Evolutionary conservation across 495 filamentous ascomycete genomes (phyloP), one percentile per base, ranked within the genome.

Genomic region (Astrothelium subdiscretum): DNA sequence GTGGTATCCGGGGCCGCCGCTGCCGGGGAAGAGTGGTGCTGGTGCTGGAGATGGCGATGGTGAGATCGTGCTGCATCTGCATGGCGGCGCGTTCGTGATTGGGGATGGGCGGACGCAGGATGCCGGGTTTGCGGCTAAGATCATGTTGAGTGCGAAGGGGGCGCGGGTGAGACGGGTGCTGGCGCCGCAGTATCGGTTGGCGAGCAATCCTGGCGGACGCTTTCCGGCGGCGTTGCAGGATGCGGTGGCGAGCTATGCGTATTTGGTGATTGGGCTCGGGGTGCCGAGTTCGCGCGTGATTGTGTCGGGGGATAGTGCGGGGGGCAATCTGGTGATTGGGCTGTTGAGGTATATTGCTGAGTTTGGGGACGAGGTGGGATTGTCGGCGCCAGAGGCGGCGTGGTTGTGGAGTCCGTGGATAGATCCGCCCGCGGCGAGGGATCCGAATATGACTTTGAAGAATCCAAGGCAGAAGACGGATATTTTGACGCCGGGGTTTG

Each of bases 21-120:
- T n/a, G n/a, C n/a, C n/a, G n/a, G n/a, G n/a, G n/a, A n/a, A n/a
- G n/a, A n/a, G n/a, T n/a, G n/a, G n/a, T 10, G 32, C 62, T 0
- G 59, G 57, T 5, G 20, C 22, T 2, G 18, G 6, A 18, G 40
- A 43, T 32, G 27, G 22, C 15, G 65, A 64, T 8, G 22, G 27
- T 12, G 31, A 51, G 22, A 68, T 81, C n/a, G 66, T 77, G 3
- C 72, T 83, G 24, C 78, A 82, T 63, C 71, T 82, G 61, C 80
- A 82, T 65, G 79, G 79, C 54, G 80, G 80, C 29, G 78, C 74
- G 12, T 83, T 72, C 63, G 73, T 80, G 26, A 42, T 78, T 58
- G 69, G 75, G 59, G 70, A 74, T 66, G 72, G 73, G 18, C 63
- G 74, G 10, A 70, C 70, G 32, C 62, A 66, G n/a, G 76, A 74